Evolutionary conservation across 2,329 filamentous ascomycete species (phyloP), one percentile per base, ranked within the genome.

Genomic region (Ambrosiella xylebori): DNA sequence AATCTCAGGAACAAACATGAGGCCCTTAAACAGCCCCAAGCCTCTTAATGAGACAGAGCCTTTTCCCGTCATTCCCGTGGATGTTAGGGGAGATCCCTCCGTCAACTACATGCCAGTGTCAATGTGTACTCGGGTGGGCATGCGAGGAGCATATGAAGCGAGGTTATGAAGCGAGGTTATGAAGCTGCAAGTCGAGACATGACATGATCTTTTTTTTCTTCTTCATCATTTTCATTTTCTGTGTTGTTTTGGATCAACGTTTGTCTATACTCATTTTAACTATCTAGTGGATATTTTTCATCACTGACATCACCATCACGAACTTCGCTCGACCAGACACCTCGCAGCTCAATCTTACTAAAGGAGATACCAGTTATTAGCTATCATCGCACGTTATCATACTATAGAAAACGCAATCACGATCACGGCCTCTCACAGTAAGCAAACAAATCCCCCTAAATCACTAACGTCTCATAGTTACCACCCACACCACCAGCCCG

Each of bases 71-170:
- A 13, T 17, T 47, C 9, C n/a, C 11, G 8, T n/a, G n/a, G 12
- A 2, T 15, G 6, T 47, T 40, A 58, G 57, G 57, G 57, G 54
- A 15, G 9, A 37, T 58, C 35, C 7, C 40, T 41, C 13, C 27
- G 36, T 49, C 50, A n/a, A 54, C 57, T 8, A 27, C 57, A 58
- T 58, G 52, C 57, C 57, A 58, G 41, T 51, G 49, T 12, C 47
- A 3, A 8, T 47, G 11, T 47, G 11, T 47, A 47, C 44, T 47
- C 12, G 44, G 44, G 19, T 47, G 44, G n/a, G 44, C 19, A 13
- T 47, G 44, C 44, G 19, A 47, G 8, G 4, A 47, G 44, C 44
- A 47, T 47, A 47, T 47, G 44, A 47, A 47, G 12, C n/a, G n/a
- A 17, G n/a, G 13, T 41, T 36, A 11, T 36, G 15, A 44, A 13